Conservation (phyloP, 176 grass and related monocot genomes). For the Bonia amplexicaulis region DNA sequence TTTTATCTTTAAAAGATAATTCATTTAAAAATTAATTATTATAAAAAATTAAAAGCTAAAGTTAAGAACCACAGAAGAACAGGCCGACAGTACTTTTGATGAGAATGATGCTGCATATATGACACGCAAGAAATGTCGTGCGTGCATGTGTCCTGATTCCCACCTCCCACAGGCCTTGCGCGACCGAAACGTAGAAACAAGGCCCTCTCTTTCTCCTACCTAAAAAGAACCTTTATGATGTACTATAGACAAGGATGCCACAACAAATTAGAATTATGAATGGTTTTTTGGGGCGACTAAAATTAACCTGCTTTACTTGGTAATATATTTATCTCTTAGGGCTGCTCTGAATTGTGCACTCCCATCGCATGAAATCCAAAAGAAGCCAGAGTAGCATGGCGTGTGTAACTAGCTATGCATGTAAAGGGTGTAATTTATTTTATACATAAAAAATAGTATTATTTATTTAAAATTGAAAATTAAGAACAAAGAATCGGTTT, state of each 20-base stretch:
- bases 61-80: too few species aligned
- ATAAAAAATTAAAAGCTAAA: too few species aligned
- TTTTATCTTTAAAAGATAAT: too few species aligned
- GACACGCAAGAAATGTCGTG: not conserved
- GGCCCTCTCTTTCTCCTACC: constrained; percentile 16
- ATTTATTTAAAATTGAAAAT: not conserved
- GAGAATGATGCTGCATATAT: not conserved
- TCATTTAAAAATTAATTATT: too few species aligned
- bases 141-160: not conserved
- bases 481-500: not conserved
- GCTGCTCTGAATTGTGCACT: not conserved
- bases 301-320: not conserved
- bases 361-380: not conserved
- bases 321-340: not conserved
- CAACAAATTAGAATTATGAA: not conserved
- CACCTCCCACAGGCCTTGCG: not conserved
- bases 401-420: too few species aligned
- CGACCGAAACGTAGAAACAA: not conserved
- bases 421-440: not conserved
- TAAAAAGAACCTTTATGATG: not conserved
- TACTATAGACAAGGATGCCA: not conserved
- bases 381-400: not conserved
- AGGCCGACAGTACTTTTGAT: not conserved
- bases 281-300: not conserved
- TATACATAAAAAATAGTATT: not conserved